Evolutionary conservation across 2,329 filamentous ascomycete species (phyloP).

Genomic region (Cylindrodendrum hubeiense): DNA sequence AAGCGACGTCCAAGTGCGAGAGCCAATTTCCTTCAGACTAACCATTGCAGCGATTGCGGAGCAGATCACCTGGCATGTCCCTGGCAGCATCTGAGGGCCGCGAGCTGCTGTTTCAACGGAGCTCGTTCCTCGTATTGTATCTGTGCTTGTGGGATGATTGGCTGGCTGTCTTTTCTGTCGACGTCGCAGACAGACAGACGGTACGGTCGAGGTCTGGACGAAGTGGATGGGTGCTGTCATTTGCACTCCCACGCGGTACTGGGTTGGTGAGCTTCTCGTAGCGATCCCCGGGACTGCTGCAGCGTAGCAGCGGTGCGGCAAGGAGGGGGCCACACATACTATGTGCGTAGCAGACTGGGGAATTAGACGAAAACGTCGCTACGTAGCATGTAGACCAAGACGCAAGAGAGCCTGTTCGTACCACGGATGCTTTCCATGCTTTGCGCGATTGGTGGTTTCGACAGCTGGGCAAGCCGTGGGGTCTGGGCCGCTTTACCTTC

Average conservation of each 20-base stretch:
- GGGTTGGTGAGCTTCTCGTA: slow-evolving; percentile 8
- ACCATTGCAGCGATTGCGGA: not conserved
- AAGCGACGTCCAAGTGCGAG: slow-evolving; percentile 2
- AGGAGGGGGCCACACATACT: too few relatives aligned
- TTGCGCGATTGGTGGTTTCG: slow-evolving; percentile 37
- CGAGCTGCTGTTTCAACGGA: slow-evolving; percentile 3
- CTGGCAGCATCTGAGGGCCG: slow-evolving; percentile 1
- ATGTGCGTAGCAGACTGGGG: slow-evolving; percentile 28
- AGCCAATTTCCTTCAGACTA: slow-evolving; percentile 21
- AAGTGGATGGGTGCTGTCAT: slow-evolving; percentile 18
- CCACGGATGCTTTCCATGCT: slow-evolving; percentile 34
- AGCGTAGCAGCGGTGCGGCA: slow-evolving; percentile 5
- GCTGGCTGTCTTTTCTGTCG: slow-evolving; percentile 6
- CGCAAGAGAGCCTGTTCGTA: slow-evolving; percentile 36
- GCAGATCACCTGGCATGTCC: slow-evolving; percentile 11
- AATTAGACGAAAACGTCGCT: slow-evolving; percentile 25
- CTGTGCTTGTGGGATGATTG: slow-evolving; percentile 11
- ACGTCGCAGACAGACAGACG: slow-evolving; percentile 6
- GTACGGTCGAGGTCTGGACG: not conserved
- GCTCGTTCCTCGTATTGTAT: not conserved
- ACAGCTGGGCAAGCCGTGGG: slow-evolving; percentile 17
- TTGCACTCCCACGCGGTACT: slow-evolving; percentile 11
- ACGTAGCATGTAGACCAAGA: slow-evolving; percentile 10
- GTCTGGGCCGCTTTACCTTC: slow-evolving; percentile 3
- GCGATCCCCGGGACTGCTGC: slow-evolving; percentile 2